A percentile compares a stretch with the other conserved stretches of the same genome.
These are phyloP conservation scores for Papiliotrema terrestris DNA, from an alignment of 1,284 basidiomycete genomes.

Conservation along the genomic window DNA sequence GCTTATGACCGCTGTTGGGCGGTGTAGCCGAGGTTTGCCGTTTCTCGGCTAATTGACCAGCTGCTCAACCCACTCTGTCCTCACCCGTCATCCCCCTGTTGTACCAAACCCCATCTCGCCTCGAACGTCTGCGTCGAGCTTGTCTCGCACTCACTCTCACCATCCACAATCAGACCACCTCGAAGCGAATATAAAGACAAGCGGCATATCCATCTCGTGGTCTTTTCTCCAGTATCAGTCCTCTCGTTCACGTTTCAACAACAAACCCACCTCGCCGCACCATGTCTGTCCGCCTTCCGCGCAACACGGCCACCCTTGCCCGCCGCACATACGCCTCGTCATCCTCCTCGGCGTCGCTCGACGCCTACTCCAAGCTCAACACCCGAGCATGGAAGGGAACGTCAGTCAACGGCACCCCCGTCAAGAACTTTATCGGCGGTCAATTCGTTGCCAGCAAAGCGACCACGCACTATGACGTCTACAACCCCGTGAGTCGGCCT, in stretches of 20 bases:
- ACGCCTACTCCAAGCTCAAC: constrained; percentile 8
- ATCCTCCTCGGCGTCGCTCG: neutral
- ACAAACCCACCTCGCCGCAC: neutral
- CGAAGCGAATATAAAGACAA: too few relatives aligned
- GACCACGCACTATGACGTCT: constrained; percentile 69
- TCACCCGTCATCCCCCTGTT: too few relatives aligned
- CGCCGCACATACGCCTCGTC: constrained; percentile 1
- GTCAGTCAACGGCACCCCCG: constrained; percentile 5
- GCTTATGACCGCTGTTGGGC: too few relatives aligned
- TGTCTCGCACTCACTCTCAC: too few relatives aligned
- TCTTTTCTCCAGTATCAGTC: neutral
- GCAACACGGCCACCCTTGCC: neutral
- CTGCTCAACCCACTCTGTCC: too few relatives aligned
- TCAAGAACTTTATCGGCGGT: constrained; percentile 17
- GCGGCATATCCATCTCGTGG: too few relatives aligned
- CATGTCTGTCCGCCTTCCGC: neutral
- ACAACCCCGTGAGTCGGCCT: constrained; percentile 63
- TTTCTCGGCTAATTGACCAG: too few relatives aligned
- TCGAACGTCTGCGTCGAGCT: too few relatives aligned
- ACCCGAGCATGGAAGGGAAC: constrained; percentile 7
- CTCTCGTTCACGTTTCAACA: neutral
- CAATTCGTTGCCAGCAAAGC: constrained; percentile 59
- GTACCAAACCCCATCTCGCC: too few relatives aligned
- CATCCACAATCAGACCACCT: too few relatives aligned
- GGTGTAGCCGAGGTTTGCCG: too few relatives aligned